Conservation (phyloP, 495 filamentous ascomycete species). For the Aspergillus mulundensis region DNA sequence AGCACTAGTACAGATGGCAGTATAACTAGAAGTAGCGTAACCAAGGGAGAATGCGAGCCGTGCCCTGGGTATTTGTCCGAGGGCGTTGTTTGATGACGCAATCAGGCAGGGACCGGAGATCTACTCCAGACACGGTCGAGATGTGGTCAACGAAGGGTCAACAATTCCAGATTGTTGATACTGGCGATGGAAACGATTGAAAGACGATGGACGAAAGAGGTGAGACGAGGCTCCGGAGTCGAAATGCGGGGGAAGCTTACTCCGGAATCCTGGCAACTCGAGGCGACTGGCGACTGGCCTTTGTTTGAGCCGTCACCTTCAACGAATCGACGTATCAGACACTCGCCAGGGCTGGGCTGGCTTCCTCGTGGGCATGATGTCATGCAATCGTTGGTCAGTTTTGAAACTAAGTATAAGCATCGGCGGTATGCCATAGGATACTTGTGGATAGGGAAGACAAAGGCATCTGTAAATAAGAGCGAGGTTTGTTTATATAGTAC, state of each 20-base stretch:
- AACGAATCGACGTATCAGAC: background rate
- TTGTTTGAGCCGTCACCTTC: background rate
- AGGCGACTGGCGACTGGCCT: background rate
- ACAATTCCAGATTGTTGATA: conserved; percentile 1
- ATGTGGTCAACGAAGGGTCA: background rate
- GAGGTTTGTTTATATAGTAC: too few relatives aligned
- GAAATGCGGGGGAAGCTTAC: conserved; percentile 14
- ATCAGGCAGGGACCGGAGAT: background rate
- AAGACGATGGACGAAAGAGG: conserved; percentile 22
- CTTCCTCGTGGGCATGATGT: background rate
- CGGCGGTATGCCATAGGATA: background rate
- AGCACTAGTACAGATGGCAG: background rate
- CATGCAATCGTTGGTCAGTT: background rate
- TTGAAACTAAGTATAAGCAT: too few relatives aligned
- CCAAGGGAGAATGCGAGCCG: background rate
- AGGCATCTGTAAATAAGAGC: too few relatives aligned
- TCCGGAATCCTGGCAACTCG: background rate
- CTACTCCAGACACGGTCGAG: background rate
- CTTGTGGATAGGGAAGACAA: too few relatives aligned
- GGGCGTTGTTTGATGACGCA: conserved; percentile 5
- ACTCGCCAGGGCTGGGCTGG: background rate
- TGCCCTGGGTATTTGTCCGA: background rate
- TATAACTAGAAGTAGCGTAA: background rate
- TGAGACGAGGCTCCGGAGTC: conserved; percentile 10
- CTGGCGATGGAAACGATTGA: background rate